These are phyloP conservation scores for Kluyveromyces marxianus DNA, from an alignment of 1,139 yeast genomes.

Conservation along the genomic window DNA sequence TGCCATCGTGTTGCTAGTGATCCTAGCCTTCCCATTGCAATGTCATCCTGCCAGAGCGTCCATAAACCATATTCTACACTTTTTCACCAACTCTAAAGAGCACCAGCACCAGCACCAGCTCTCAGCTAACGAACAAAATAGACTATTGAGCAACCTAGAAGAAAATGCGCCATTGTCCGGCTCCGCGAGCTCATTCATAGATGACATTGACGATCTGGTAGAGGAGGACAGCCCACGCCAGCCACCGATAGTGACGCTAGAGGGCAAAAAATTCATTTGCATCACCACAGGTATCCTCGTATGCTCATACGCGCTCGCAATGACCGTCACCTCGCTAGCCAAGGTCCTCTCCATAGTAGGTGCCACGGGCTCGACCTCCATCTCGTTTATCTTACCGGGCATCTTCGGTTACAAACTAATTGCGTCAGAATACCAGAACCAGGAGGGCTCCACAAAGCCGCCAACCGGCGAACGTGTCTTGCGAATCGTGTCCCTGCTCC, in stretches of 20 bases:
- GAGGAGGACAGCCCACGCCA: conserved; percentile 28
- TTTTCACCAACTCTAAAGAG: conserved; percentile 20
- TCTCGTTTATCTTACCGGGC: conserved; percentile 89
- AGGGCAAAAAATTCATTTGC: conserved; percentile 44
- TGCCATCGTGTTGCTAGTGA: conserved; percentile 62
- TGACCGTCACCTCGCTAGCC: conserved; percentile 70
- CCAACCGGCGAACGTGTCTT: conserved; percentile 38
- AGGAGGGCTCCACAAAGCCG: conserved; percentile 22
- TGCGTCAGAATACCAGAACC: conserved; percentile 35
- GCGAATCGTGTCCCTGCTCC: conserved; percentile 51
- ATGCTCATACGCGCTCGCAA: conserved; percentile 64
- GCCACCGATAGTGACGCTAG: conserved; percentile 24
- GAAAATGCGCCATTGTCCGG: conserved; percentile 4
- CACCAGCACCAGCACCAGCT: conserved; percentile 7
- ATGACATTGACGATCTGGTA: conserved; percentile 24
- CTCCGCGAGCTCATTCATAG: not conserved
- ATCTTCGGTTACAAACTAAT: conserved; percentile 72
- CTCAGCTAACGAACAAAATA: conserved; percentile 4
- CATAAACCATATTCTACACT: conserved; percentile 58
- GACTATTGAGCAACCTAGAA: conserved; percentile 10
- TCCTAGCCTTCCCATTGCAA: conserved; percentile 64
- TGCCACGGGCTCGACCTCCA: conserved; percentile 90
- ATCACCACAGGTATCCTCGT: conserved; percentile 60
- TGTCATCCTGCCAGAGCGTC: conserved; percentile 77
- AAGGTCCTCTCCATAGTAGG: conserved; percentile 89